Conservation (phyloP, 2,329 filamentous ascomycete genomes). For the Fusarium continuum region DNA sequence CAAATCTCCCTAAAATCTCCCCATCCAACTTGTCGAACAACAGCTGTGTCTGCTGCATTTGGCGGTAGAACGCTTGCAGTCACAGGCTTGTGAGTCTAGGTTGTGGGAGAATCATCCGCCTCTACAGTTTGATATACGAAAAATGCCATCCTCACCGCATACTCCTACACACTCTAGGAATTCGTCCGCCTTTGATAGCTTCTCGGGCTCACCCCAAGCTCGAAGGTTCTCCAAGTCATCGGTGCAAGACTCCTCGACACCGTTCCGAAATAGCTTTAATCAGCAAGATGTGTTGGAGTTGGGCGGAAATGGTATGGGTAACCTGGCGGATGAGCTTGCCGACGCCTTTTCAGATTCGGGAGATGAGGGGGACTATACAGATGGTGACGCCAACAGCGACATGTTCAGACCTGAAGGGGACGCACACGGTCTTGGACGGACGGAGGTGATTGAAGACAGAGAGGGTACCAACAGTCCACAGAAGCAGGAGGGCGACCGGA, state of each 20-base stretch:
- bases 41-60: conserved; percentile 14
- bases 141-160: conserved; percentile 56
- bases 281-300: conserved; percentile 60
- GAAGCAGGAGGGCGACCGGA: conserved; percentile 34
- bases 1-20: background rate
- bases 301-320: conserved; percentile 71
- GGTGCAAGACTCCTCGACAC: conserved; percentile 59
- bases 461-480: conserved; percentile 17
- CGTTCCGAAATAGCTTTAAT: conserved; percentile 59
- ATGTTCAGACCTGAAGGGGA: conserved; percentile 13
- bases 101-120: conserved; percentile 17
- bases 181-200: conserved; percentile 63
- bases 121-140: conserved; percentile 23
- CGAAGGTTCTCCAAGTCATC: conserved; percentile 63
- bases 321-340: conserved; percentile 82
- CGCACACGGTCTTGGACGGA: conserved; percentile 7
- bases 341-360: conserved; percentile 75
- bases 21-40: background rate
- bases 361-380: conserved; percentile 63
- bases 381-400: conserved; percentile 51
- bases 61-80: conserved; percentile 29
- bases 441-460: conserved; percentile 22
- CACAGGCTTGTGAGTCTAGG: conserved; percentile 22
- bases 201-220: conserved; percentile 55
- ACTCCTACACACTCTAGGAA: conserved; percentile 69